Percentiles rank a stretch among this genome's conserved stretches.
Conservation (phyloP, 108 stramenopile genomes). For the Seminavis robusta region DNA sequence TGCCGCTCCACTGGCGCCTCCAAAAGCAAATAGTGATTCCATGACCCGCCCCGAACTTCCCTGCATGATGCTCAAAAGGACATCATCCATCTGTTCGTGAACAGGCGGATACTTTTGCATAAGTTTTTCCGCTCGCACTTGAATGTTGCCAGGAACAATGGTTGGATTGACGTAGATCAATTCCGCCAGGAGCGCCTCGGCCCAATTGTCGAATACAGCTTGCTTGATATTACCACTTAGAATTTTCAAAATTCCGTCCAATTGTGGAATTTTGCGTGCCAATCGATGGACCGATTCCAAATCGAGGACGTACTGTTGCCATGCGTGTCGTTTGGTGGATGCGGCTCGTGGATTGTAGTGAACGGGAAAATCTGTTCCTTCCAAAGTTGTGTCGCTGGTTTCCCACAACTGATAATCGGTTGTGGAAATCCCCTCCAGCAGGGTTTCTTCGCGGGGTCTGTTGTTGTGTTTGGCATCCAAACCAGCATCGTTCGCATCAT, state of each 20-base stretch:
- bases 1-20: conserved; percentile 77
- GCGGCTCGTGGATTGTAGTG: conserved; percentile 46
- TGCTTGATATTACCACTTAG: conserved; percentile 31
- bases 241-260: conserved; percentile 27
- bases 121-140: conserved; percentile 36
- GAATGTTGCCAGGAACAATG: conserved; percentile 51
- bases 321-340: conserved; percentile 31
- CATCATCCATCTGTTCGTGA: conserved; percentile 15
- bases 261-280: conserved; percentile 34
- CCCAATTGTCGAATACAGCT: conserved; percentile 45
- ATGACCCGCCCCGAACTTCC: conserved; percentile 62
- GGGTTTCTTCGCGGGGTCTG: background rate
- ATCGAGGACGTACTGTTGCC: conserved; percentile 43
- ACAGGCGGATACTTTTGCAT: conserved; percentile 34
- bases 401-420: conserved; percentile 68
- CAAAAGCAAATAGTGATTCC: conserved; percentile 39
- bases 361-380: conserved; percentile 32
- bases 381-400: conserved; percentile 8
- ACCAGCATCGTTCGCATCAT: conserved; percentile 45
- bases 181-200: conserved; percentile 57
- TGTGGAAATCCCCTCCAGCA: background rate
- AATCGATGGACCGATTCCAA: conserved; percentile 12
- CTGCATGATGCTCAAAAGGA: conserved; percentile 66
- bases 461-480: conserved; percentile 7
- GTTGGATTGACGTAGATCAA: conserved; percentile 62